A percentile compares a stretch with the other conserved stretches of the same genome.
phyloP scores from a whole-genome alignment of 2,329 filamentous ascomycete species.

The Venturia effusa region DNA sequence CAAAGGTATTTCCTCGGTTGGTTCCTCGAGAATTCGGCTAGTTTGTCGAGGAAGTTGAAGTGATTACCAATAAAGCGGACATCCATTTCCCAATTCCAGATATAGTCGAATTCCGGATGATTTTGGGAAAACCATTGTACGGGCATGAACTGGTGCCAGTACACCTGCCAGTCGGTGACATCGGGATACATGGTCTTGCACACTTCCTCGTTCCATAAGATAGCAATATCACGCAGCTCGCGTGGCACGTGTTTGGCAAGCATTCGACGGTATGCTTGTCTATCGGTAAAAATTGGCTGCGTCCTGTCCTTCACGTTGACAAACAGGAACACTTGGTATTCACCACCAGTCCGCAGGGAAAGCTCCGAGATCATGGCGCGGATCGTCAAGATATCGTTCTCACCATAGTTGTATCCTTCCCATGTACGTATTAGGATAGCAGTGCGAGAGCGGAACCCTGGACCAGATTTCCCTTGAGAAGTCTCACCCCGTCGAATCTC shows the following conservation, averaged over 20 bases:
- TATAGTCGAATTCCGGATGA: conserved; percentile 67
- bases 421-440: conserved; percentile 36
- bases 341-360: conserved; percentile 34
- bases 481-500: conserved; percentile 18
- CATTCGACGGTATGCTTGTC: conserved; percentile 47
- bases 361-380: conserved; percentile 36
- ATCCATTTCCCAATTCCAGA: conserved; percentile 83
- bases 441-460: conserved; percentile 29
- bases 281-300: conserved; percentile 48
- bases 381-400: conserved; percentile 35
- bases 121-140: conserved; percentile 66
- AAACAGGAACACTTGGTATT: conserved; percentile 38
- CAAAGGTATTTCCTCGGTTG: conserved; percentile 48
- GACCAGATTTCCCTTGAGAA: conserved; percentile 14
- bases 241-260: conserved; percentile 53
- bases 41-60: conserved; percentile 64
- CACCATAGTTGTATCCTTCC: conserved; percentile 36
- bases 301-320: conserved; percentile 42
- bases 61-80: conserved; percentile 69
- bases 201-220: conserved; percentile 59
- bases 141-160: conserved; percentile 55
- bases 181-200: conserved; percentile 38
- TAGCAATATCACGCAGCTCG: conserved; percentile 59
- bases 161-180: conserved; percentile 38
- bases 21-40: conserved; percentile 42